Percentiles rank a stretch among this genome's conserved stretches.
phyloP scores from a whole-genome alignment of 2,329 filamentous ascomycete genomes.

The Calonectria pauciramosa region DNA sequence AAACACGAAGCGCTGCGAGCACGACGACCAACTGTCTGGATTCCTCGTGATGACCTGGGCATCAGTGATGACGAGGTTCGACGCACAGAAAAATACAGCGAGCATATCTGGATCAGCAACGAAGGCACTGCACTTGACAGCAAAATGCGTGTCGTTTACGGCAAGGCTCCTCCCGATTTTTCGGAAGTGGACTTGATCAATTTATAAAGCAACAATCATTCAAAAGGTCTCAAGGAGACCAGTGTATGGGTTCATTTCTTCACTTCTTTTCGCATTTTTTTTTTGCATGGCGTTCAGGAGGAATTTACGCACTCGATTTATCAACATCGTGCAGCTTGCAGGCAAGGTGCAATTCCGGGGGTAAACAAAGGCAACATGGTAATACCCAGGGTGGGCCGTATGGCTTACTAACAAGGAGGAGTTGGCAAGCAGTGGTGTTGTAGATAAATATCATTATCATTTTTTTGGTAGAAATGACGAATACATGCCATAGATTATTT shows the following conservation, averaged over 20 bases:
- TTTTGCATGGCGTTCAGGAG: slow-evolving; percentile 26
- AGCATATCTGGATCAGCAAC: slow-evolving; percentile 93
- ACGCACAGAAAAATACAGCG: slow-evolving; percentile 81
- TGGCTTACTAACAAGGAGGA: slow-evolving; percentile 4
- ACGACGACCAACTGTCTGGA: slow-evolving; percentile 90
- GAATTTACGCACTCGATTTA: slow-evolving; percentile 7
- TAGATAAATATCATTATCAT: neutral
- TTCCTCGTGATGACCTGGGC: slow-evolving; percentile 90
- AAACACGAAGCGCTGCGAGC: slow-evolving; percentile 90
- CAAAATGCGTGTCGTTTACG: slow-evolving; percentile 86
- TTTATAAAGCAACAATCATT: slow-evolving; percentile 61
- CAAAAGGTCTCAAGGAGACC: neutral
- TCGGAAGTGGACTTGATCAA: slow-evolving; percentile 90
- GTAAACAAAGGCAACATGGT: slow-evolving; percentile 14
- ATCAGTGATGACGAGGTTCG: slow-evolving; percentile 92
- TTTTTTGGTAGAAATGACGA: slow-evolving; percentile 30
- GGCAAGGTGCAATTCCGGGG: slow-evolving; percentile 33
- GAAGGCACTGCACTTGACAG: slow-evolving; percentile 90
- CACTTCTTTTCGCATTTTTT: slow-evolving; percentile 2
- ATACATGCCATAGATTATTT: slow-evolving; percentile 18
- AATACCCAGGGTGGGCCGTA: slow-evolving; percentile 26
- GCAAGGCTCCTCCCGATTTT: slow-evolving; percentile 88
- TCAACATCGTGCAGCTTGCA: slow-evolving; percentile 34
- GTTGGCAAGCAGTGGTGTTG: slow-evolving; percentile 14
- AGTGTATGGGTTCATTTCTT: neutral